These are phyloP conservation scores for Craspedostauros australis DNA, from an alignment of 108 stramenopile species.

Conservation along the genomic window DNA sequence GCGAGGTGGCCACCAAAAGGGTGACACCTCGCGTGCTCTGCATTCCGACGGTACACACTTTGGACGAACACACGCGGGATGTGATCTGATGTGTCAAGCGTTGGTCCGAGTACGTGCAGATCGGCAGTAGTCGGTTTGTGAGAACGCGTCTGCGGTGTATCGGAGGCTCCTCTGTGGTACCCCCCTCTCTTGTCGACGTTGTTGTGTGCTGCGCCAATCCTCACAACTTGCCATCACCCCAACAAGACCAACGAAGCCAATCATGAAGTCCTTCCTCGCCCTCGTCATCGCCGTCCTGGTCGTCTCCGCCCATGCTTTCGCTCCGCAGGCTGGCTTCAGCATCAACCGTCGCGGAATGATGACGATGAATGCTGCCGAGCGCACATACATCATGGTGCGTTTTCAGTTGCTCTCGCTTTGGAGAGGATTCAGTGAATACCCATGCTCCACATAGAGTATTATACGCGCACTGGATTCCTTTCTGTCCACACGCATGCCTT, in stretches of 20 bases:
- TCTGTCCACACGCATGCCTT: too few species aligned
- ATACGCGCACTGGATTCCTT: too few species aligned
- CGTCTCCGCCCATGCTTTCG: conserved; percentile 13
- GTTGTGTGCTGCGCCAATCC: not conserved
- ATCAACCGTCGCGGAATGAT: conserved; percentile 5
- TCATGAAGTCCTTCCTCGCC: conserved; percentile 27
- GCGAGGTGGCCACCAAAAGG: too few species aligned
- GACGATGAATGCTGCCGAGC: conserved; percentile 48
- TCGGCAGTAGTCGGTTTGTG: not conserved
- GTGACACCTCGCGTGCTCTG: too few species aligned
- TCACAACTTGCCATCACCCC: not conserved
- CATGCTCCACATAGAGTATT: too few species aligned
- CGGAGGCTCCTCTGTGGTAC: too few species aligned
- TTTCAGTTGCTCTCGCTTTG: too few species aligned
- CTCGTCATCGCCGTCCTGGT: conserved; percentile 11
- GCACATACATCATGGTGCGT: conserved; percentile 79
- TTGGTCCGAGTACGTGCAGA: not conserved
- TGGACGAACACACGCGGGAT: too few species aligned
- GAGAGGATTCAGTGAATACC: too few species aligned
- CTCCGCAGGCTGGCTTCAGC: not conserved
- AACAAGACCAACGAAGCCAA: not conserved
- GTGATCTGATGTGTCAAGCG: too few species aligned
- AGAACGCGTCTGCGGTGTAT: not conserved
- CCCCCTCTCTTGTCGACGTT: not conserved
- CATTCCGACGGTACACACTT: too few species aligned